Percentiles rank a stretch among this genome's conserved stretches.
Evolutionary conservation across 148 eudicot species (phyloP).

Genomic region (Rhododendron kiyosumense): DNA sequence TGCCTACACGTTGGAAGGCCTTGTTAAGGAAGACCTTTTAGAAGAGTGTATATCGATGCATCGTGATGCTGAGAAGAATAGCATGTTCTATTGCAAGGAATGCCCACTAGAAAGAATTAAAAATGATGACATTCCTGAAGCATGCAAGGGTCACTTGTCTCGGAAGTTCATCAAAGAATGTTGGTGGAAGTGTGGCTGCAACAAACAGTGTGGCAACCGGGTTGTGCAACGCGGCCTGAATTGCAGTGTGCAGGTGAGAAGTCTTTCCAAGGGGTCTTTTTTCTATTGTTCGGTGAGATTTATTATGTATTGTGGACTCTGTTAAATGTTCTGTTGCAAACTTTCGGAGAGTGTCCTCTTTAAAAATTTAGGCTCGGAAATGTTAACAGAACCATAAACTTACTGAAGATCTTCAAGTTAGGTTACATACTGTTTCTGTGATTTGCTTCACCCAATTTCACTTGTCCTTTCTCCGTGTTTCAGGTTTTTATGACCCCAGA

Average conservation of each 20-base stretch:
- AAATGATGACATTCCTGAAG: constrained; percentile 40
- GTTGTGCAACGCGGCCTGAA: constrained; percentile 74
- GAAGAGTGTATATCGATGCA: constrained; percentile 52
- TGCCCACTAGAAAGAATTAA: constrained; percentile 64
- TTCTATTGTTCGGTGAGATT: not conserved
- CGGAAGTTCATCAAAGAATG: constrained; percentile 84
- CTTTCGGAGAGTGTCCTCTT: not conserved
- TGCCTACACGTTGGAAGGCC: constrained; percentile 50
- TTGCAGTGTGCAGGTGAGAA: constrained; percentile 63
- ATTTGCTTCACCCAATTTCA: not conserved
- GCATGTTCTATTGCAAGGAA: constrained; percentile 43
- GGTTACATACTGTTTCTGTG: not conserved
- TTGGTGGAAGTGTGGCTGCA: constrained; percentile 85
- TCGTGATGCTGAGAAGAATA: constrained; percentile 38
- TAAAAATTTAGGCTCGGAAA: not conserved
- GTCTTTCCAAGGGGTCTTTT: not conserved
- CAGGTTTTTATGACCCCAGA: constrained; percentile 82
- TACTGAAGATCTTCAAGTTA: not conserved
- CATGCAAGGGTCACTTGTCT: constrained; percentile 65
- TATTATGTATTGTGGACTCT: not conserved
- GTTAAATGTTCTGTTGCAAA: not conserved
- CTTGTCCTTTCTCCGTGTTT: constrained; percentile 3
- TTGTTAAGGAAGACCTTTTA: constrained; percentile 60
- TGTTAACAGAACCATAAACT: not conserved
- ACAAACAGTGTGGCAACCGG: constrained; percentile 65